Evolutionary conservation across 2,329 filamentous ascomycete species (phyloP).

Genomic region (Biscogniauxia sp.): DNA sequence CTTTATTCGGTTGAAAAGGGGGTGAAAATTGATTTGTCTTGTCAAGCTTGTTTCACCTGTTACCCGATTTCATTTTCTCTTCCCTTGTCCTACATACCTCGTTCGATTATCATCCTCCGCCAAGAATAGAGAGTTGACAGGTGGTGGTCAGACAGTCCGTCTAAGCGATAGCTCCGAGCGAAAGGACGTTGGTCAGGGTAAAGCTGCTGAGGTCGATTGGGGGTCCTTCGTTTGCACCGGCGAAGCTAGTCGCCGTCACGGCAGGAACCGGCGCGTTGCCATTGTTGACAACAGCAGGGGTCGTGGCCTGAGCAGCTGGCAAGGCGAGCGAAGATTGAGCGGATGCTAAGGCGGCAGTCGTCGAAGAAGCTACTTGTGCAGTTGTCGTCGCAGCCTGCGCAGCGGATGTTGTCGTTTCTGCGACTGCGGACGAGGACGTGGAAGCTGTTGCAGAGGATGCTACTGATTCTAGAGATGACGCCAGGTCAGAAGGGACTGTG

Average conservation of each 20-base stretch:
- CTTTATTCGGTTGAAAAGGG: background rate
- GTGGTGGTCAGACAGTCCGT: background rate
- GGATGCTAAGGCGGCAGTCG: slow-evolving; percentile 7
- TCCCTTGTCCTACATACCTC: background rate
- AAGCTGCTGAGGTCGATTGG: slow-evolving; percentile 27
- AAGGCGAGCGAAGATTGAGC: slow-evolving; percentile 19
- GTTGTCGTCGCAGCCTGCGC: background rate
- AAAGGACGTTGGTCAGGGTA: slow-evolving; percentile 24
- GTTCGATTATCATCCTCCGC: background rate
- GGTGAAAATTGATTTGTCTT: background rate
- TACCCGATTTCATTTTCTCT: background rate
- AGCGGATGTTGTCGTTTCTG: background rate
- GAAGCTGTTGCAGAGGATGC: background rate
- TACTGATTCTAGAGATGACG: slow-evolving; percentile 1
- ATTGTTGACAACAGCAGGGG: slow-evolving; percentile 10
- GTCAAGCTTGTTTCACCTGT: background rate
- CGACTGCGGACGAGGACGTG: background rate
- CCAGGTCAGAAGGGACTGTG: slow-evolving; percentile 2
- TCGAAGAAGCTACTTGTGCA: background rate
- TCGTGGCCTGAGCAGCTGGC: slow-evolving; percentile 16
- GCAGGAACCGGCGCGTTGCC: slow-evolving; percentile 16
- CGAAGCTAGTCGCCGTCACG: slow-evolving; percentile 22
- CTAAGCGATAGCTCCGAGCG: slow-evolving; percentile 24
- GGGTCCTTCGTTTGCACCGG: slow-evolving; percentile 27
- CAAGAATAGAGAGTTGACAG: background rate